These are phyloP conservation scores for Aaosphaeria arxii DNA, from an alignment of 2,329 filamentous ascomycete genomes.

Conservation along the genomic window DNA sequence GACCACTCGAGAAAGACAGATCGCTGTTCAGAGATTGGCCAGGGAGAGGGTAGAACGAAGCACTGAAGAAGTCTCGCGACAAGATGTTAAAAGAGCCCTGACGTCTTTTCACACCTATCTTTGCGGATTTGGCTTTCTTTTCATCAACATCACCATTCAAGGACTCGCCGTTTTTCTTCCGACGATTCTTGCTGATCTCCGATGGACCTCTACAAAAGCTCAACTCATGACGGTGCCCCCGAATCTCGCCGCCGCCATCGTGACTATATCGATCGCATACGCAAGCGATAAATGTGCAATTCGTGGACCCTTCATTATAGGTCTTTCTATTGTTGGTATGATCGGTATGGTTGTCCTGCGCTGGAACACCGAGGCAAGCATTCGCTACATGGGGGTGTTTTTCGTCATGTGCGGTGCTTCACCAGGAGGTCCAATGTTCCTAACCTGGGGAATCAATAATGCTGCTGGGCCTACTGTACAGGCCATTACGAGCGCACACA, in stretches of 20 bases:
- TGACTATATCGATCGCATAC: neutral
- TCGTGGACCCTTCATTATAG: neutral
- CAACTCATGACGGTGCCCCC: neutral
- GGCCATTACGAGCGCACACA: neutral
- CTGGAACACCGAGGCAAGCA: neutral
- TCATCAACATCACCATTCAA: neutral
- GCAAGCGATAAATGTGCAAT: neutral
- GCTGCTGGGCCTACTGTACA: neutral
- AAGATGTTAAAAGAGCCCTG: neutral
- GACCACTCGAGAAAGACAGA: neutral
- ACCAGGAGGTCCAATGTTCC: neutral
- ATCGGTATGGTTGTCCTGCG: neutral
- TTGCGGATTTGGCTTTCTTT: neutral
- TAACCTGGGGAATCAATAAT: neutral
- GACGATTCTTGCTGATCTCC: neutral
- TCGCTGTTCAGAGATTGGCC: neutral
- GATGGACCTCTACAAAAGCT: neutral
- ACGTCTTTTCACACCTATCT: neutral
- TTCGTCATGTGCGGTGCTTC: neutral
- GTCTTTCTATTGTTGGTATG: neutral
- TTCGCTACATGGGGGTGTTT: neutral
- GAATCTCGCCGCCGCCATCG: neutral
- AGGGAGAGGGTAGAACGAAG: neutral
- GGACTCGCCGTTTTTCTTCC: neutral
- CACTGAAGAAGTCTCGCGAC: neutral